These are phyloP conservation scores for Bauhinia variegata DNA, from an alignment of 306 rosid genomes.

Conservation along the genomic window DNA sequence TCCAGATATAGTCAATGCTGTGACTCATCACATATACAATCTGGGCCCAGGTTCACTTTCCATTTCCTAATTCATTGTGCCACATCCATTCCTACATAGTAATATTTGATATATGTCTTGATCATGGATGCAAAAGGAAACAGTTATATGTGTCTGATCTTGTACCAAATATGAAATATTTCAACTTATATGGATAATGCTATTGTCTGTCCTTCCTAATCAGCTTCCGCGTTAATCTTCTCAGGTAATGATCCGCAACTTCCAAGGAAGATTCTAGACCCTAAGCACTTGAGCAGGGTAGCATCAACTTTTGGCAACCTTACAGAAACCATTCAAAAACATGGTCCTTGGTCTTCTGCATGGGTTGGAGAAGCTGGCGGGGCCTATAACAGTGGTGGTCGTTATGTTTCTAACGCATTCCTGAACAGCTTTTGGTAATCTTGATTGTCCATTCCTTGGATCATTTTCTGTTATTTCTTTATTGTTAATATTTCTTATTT, in stretches of 20 bases:
- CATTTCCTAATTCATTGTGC: too few species aligned
- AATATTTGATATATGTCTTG: background rate
- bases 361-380: conserved; percentile 99
- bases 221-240: conserved; percentile 26
- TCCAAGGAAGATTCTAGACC: conserved; percentile 66
- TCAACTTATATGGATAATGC: too few species aligned
- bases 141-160: too few species aligned
- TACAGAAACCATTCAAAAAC: conserved; percentile 52
- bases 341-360: conserved; percentile 83
- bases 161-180: too few species aligned
- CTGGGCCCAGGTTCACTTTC: conserved; percentile 83
- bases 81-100: conserved; percentile 10
- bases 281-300: conserved; percentile 57
- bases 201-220: conserved; percentile 9
- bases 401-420: conserved; percentile 71
- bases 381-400: conserved; percentile 91
- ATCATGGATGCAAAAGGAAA: conserved; percentile 24
- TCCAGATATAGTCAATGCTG: conserved; percentile 55
- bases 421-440: conserved; percentile 93
- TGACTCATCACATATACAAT: conserved; percentile 88
- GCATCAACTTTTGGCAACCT: conserved; percentile 53
- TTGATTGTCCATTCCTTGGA: conserved; percentile 31
- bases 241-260: conserved; percentile 71
- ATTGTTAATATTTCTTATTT: too few species aligned
- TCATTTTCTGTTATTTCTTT: conserved; percentile 16